Conservation (phyloP, 1,284 basidiomycete genomes). For the Ganoderma meredithae region DNA sequence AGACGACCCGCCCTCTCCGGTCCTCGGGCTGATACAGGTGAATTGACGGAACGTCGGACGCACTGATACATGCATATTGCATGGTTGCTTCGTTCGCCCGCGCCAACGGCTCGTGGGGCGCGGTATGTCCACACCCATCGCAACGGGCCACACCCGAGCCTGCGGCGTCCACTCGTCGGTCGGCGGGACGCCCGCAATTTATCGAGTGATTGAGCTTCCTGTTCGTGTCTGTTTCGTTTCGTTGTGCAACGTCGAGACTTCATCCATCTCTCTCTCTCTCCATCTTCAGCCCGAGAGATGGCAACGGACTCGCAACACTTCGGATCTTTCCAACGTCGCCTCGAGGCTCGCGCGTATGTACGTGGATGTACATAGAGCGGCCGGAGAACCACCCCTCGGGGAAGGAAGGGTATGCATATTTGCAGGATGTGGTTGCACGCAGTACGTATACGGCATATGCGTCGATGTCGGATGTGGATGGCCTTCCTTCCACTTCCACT, state of each 20-base stretch:
- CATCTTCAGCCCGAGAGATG: background rate
- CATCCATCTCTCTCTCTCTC: background rate
- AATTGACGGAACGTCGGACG: background rate
- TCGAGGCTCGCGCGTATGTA: background rate
- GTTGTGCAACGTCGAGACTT: background rate
- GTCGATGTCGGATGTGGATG: too few species aligned
- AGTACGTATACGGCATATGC: too few species aligned
- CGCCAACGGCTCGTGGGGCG: conserved; percentile 1
- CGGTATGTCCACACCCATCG: background rate
- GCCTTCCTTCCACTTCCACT: too few species aligned
- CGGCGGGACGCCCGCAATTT: background rate
- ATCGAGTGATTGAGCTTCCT: background rate
- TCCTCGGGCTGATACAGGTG: background rate
- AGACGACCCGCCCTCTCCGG: background rate
- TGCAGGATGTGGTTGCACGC: background rate
- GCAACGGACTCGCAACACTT: background rate
- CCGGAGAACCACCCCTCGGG: background rate
- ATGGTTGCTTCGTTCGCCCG: background rate
- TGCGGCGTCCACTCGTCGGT: background rate
- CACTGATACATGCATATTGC: background rate
- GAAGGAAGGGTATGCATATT: background rate
- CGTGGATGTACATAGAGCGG: background rate
- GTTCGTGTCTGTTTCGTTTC: background rate
- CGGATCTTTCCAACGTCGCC: background rate
- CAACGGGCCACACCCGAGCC: background rate